Evolutionary conservation across 306 rosid genomes (phyloP).

Genomic region (Corylus avellana): DNA sequence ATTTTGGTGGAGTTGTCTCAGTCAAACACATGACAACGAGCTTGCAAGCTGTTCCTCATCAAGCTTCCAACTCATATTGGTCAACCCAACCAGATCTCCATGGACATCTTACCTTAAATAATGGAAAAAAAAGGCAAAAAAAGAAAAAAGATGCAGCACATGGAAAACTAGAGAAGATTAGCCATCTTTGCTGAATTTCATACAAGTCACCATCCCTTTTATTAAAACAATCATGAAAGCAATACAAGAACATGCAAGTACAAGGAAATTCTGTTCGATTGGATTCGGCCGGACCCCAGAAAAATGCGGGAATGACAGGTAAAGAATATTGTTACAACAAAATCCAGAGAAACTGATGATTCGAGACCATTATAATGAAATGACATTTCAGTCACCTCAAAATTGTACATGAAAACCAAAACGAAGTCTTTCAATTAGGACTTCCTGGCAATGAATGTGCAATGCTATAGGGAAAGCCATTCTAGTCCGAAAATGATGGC

Average conservation of each 20-base stretch:
- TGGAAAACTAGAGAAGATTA: background rate
- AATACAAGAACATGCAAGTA: slow-evolving; percentile 2
- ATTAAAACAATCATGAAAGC: background rate
- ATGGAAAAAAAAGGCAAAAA: background rate
- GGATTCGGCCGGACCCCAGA: slow-evolving; percentile 8
- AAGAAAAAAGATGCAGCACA: background rate
- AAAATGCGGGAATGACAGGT: slow-evolving; percentile 7
- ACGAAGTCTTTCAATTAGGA: slow-evolving; percentile 20
- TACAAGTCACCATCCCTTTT: background rate
- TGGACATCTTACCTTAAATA: slow-evolving; percentile 5
- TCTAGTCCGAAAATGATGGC: slow-evolving; percentile 18
- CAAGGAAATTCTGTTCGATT: slow-evolving; percentile 13
- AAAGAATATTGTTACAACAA: slow-evolving; percentile 15
- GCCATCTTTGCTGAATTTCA: background rate
- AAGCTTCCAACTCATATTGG: background rate
- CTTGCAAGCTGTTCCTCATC: slow-evolving; percentile 3
- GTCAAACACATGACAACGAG: background rate
- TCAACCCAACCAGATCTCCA: background rate
- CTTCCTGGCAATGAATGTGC: slow-evolving; percentile 23
- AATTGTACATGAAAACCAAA: slow-evolving; percentile 22
- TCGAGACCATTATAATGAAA: background rate
- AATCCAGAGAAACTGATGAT: background rate
- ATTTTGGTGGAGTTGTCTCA: background rate
- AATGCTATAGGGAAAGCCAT: slow-evolving; percentile 17
- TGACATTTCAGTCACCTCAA: slow-evolving; percentile 20